These are phyloP conservation scores for Fusarium sp. DNA, from an alignment of 2,329 filamentous ascomycete species.

Conservation along the genomic window DNA sequence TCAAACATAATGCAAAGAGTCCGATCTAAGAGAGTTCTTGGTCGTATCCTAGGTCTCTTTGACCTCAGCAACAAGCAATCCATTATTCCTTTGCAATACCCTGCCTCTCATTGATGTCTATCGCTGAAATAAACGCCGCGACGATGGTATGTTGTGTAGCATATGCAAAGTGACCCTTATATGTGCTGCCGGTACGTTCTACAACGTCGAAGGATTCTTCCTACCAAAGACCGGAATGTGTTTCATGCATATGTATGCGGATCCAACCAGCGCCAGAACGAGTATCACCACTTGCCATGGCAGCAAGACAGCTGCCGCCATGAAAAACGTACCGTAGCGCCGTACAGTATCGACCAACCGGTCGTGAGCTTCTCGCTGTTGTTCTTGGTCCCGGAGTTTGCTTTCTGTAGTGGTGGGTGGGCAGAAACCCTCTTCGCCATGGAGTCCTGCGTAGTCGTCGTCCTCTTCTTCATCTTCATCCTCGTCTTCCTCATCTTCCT, in stretches of 20 bases:
- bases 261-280: slow-evolving; percentile 52
- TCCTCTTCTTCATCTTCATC: slow-evolving; percentile 46
- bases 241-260: slow-evolving; percentile 58
- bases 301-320: slow-evolving; percentile 62
- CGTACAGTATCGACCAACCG: slow-evolving; percentile 58
- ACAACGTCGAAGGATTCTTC: slow-evolving; percentile 41
- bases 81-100: slow-evolving; percentile 18
- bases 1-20: slow-evolving; percentile 31
- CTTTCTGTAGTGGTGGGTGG: slow-evolving; percentile 34
- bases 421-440: slow-evolving; percentile 37
- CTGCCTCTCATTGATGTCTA: slow-evolving; percentile 23
- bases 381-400: slow-evolving; percentile 50
- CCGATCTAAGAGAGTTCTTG: slow-evolving; percentile 35
- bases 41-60: slow-evolving; percentile 15
- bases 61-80: slow-evolving; percentile 20
- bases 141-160: slow-evolving; percentile 47
- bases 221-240: slow-evolving; percentile 43
- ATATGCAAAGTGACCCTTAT: slow-evolving; percentile 26
- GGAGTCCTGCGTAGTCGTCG: slow-evolving; percentile 43
- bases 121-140: slow-evolving; percentile 49
- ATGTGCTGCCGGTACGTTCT: slow-evolving; percentile 39
- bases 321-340: slow-evolving; percentile 56
- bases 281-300: slow-evolving; percentile 57
- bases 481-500: slow-evolving; percentile 45
- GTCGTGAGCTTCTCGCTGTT: slow-evolving; percentile 53